These are phyloP conservation scores for Clonostachys rhizophaga DNA, from an alignment of 2,329 filamentous ascomycete species.

Conservation along the genomic window DNA sequence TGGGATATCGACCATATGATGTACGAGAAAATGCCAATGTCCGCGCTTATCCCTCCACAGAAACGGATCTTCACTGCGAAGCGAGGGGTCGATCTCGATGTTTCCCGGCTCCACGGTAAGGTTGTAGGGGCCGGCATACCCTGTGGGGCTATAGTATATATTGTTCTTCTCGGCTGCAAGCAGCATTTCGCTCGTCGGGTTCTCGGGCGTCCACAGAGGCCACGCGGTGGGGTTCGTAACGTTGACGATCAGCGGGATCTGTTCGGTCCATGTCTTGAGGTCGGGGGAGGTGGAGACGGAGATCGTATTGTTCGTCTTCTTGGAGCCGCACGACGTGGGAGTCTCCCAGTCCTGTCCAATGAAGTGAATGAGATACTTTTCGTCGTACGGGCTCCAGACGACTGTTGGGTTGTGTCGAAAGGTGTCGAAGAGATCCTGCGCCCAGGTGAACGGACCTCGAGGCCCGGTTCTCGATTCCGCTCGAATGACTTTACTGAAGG, in stretches of 20 bases:
- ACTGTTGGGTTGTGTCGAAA: constrained; percentile 36
- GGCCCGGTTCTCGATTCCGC: constrained; percentile 33
- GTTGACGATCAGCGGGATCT: background rate
- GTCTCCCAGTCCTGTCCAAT: constrained; percentile 21
- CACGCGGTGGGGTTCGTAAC: constrained; percentile 30
- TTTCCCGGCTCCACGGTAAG: constrained; percentile 18
- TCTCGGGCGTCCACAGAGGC: constrained; percentile 19
- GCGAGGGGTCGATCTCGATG: too few species aligned
- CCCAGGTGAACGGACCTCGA: constrained; percentile 30
- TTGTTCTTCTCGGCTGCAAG: constrained; percentile 24
- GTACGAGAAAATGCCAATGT: constrained; percentile 21
- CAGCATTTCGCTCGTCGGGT: constrained; percentile 17
- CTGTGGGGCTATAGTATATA: constrained; percentile 19
- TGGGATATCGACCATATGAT: constrained; percentile 17
- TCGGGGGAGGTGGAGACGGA: constrained; percentile 9
- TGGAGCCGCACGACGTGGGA: constrained; percentile 1
- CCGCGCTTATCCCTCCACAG: constrained; percentile 24
- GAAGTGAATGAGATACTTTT: constrained; percentile 30
- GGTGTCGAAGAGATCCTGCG: constrained; percentile 24
- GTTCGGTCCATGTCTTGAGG: background rate
- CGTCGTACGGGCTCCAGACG: constrained; percentile 30
- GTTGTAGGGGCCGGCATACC: constrained; percentile 18
- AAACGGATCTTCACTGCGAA: constrained; percentile 18
- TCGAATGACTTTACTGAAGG: constrained; percentile 30
- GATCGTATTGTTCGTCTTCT: constrained; percentile 5